Evolutionary conservation across 1,284 basidiomycete genomes (phyloP).

Genomic region (Ceratobasidium theobromae): DNA sequence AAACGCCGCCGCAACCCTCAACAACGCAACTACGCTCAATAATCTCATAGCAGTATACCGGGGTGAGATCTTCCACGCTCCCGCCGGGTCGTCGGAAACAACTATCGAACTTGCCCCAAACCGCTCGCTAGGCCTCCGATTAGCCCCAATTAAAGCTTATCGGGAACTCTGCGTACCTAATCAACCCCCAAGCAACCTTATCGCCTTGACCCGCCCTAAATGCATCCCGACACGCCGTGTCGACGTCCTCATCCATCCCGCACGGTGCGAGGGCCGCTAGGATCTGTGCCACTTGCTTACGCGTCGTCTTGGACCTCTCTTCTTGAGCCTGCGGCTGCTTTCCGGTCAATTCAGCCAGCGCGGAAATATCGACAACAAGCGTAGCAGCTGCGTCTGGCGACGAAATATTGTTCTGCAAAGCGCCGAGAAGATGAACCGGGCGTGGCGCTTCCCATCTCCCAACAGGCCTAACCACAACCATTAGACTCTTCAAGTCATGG

Average conservation of each 20-base stretch:
- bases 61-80: slow-evolving; percentile 70
- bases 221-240: slow-evolving; percentile 45
- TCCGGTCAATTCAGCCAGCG: not conserved
- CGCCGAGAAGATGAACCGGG: slow-evolving; percentile 8
- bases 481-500: not conserved
- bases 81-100: slow-evolving; percentile 34
- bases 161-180: too few species aligned
- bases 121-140: not conserved
- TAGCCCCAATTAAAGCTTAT: not conserved
- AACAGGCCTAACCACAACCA: slow-evolving; percentile 3
- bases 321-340: not conserved
- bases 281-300: slow-evolving; percentile 35
- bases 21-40: slow-evolving; percentile 63
- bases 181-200: slow-evolving; percentile 17
- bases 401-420: slow-evolving; percentile 9
- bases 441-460: slow-evolving; percentile 29
- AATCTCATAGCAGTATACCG: slow-evolving; percentile 67
- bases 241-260: slow-evolving; percentile 58
- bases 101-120: slow-evolving; percentile 23
- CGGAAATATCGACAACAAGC: slow-evolving; percentile 26
- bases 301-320: not conserved
- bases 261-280: slow-evolving; percentile 50
- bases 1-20: slow-evolving; percentile 70
- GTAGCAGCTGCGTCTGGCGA: slow-evolving; percentile 19
- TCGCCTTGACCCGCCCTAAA: slow-evolving; percentile 46